Percentiles rank a stretch among this genome's conserved stretches.
These are phyloP conservation scores for Spergularia marina DNA, from an alignment of 148 eudicot species.

Conservation along the genomic window DNA sequence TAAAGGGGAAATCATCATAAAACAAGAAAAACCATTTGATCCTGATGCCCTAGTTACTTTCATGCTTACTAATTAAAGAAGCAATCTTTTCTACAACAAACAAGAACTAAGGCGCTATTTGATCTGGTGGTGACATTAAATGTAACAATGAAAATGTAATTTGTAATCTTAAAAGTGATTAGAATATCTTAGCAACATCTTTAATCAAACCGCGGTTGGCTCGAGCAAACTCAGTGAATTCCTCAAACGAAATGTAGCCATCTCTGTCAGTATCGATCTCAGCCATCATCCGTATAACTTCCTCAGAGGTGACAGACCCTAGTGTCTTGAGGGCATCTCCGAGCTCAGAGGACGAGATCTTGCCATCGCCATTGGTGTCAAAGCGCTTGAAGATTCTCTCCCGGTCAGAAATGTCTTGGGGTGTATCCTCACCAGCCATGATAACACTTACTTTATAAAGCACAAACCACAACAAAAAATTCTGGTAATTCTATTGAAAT, in stretches of 20 bases:
- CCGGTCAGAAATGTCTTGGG: slow-evolving; percentile 59
- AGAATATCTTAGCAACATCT: slow-evolving; percentile 87
- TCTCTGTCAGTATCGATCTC: slow-evolving; percentile 83
- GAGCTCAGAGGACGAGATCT: slow-evolving; percentile 72
- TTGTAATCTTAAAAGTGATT: slow-evolving; percentile 2
- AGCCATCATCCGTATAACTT: slow-evolving; percentile 57
- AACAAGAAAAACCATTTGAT: no score
- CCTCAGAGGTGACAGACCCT: slow-evolving; percentile 58
- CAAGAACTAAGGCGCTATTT: slow-evolving; percentile 10
- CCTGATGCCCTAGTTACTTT: neutral
- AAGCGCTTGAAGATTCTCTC: slow-evolving; percentile 76
- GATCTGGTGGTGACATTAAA: neutral
- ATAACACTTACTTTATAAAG: neutral
- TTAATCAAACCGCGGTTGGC: slow-evolving; percentile 70
- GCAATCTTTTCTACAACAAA: slow-evolving; percentile 5
- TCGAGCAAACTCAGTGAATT: slow-evolving; percentile 54
- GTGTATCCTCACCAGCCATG: slow-evolving; percentile 58
- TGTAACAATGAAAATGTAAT: neutral
- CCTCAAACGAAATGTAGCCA: slow-evolving; percentile 68
- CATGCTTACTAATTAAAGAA: neutral
- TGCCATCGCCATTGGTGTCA: slow-evolving; percentile 79
- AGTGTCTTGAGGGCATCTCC: slow-evolving; percentile 72
- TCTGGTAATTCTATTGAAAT: neutral
- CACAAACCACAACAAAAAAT: neutral
- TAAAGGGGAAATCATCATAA: neutral